A percentile compares a stretch with the other conserved stretches of the same genome.
These are phyloP conservation scores for Trichoderma pleuroti DNA, from an alignment of 2,329 filamentous ascomycete species.

Conservation along the genomic window DNA sequence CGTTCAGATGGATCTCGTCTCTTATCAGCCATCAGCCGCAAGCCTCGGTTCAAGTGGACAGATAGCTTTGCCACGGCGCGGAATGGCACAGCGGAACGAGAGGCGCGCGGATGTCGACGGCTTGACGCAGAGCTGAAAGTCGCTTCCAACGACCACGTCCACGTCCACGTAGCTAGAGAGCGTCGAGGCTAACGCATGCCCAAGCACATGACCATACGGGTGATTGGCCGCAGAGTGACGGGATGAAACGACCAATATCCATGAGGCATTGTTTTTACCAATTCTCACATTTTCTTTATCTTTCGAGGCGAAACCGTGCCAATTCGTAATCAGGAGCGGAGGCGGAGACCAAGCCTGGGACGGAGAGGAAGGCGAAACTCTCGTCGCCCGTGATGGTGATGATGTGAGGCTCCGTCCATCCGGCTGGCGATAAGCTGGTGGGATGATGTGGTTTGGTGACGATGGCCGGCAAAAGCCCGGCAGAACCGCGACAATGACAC, in stretches of 20 bases:
- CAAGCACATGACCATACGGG: background rate
- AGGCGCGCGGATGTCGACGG: background rate
- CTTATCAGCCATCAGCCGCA: constrained; percentile 1
- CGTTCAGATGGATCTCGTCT: background rate
- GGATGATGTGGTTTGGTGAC: background rate
- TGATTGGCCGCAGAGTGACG: background rate
- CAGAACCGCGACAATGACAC: constrained; percentile 30
- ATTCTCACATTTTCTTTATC: background rate
- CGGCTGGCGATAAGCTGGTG: background rate
- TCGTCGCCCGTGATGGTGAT: background rate
- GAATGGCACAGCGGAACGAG: background rate
- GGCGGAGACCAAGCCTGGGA: no score
- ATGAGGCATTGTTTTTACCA: background rate
- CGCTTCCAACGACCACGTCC: no score
- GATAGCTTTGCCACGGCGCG: background rate
- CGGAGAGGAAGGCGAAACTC: background rate
- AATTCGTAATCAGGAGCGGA: background rate
- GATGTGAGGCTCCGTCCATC: background rate
- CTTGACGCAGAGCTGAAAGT: background rate
- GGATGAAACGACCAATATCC: background rate
- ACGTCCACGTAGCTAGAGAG: background rate
- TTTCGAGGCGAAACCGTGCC: background rate
- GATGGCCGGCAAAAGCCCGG: constrained; percentile 21
- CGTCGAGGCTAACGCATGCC: background rate
- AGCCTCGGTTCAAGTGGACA: background rate